phyloP scores from a whole-genome alignment of 148 eudicot genomes.

The Cornus suecica region DNA sequence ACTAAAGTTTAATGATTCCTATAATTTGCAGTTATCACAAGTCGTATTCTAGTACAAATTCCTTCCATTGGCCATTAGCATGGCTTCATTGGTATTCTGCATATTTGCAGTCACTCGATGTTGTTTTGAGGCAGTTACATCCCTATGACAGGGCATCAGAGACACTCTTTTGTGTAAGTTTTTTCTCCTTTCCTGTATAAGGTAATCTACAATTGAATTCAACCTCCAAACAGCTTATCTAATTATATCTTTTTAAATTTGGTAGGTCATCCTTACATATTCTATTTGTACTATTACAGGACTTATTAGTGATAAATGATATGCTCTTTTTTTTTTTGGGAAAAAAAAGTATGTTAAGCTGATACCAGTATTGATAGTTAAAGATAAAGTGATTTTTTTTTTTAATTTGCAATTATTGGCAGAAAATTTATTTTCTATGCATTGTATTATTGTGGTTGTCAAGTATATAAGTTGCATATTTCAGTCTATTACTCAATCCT shows the following conservation, averaged over 20 bases:
- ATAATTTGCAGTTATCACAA: not conserved
- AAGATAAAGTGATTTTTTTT: not conserved
- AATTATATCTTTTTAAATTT: not conserved
- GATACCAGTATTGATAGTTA: not conserved
- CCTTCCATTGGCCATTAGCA: not conserved
- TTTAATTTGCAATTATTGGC: no score
- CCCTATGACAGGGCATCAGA: conserved; percentile 15
- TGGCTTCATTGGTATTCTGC: conserved; percentile 1
- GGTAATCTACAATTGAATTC: not conserved
- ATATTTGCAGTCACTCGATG: conserved; percentile 4
- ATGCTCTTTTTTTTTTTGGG: not conserved
- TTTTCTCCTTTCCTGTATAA: not conserved
- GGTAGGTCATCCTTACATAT: not conserved
- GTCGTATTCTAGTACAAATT: not conserved
- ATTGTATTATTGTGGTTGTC: not conserved
- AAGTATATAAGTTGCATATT: not conserved
- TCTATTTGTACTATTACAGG: not conserved
- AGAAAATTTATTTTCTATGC: not conserved
- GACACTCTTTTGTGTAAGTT: conserved; percentile 14
- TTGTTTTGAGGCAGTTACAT: conserved; percentile 5
- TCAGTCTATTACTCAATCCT: not conserved
- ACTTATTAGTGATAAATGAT: not conserved
- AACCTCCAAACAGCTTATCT: not conserved
- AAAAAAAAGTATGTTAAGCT: no score
- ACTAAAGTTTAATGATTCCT: not conserved